Conservation (phyloP, 345 rosid genomes). For the Gynandropsis gynandra region DNA sequence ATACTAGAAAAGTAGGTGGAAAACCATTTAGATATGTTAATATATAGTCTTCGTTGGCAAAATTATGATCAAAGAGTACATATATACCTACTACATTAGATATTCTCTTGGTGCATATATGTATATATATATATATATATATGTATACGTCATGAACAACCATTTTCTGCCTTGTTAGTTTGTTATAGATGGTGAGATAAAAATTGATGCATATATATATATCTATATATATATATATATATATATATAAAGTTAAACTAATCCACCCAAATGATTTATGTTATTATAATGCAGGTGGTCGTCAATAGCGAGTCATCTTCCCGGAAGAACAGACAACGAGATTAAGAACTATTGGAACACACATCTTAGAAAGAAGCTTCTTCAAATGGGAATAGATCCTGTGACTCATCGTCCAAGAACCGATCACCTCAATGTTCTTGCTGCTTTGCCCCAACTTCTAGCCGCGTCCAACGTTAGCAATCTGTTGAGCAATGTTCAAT, state of each 20-base stretch:
- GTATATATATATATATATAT: too few species aligned
- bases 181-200: too few species aligned
- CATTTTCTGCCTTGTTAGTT: too few species aligned
- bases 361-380: constrained; percentile 30
- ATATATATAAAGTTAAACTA: constrained; percentile 18
- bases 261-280: constrained; percentile 5
- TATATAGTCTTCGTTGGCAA: constrained; percentile 4
- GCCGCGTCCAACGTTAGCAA: constrained; percentile 48
- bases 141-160: not conserved
- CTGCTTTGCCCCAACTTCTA: constrained; percentile 44
- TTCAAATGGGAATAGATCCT: constrained; percentile 30
- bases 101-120: constrained; percentile 25
- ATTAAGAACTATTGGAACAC: constrained; percentile 35
- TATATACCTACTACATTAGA: constrained; percentile 22
- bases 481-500: constrained; percentile 32
- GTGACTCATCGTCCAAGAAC: constrained; percentile 28
- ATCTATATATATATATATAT: too few species aligned
- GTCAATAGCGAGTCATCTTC: constrained; percentile 30
- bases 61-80: constrained; percentile 6
- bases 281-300: constrained; percentile 23
- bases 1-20: too few species aligned
- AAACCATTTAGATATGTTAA: not conserved
- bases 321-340: constrained; percentile 32
- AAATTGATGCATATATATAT: too few species aligned
- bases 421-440: constrained; percentile 43